These are phyloP conservation scores for Tolypocladium amazonense DNA, from an alignment of 2,329 filamentous ascomycete genomes.

Conservation along the genomic window DNA sequence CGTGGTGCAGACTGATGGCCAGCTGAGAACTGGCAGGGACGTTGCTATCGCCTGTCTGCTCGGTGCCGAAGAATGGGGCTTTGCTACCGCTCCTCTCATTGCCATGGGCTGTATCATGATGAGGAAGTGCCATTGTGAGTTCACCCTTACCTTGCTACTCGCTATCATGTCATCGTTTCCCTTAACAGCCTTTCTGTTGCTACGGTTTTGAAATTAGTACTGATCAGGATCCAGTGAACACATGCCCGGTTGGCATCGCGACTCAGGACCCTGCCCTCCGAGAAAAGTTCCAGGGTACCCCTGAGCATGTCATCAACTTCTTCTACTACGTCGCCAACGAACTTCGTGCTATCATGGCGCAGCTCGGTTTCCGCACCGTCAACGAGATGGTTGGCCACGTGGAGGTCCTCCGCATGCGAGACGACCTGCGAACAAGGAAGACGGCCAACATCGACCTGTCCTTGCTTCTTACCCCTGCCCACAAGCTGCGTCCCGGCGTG, in stretches of 20 bases:
- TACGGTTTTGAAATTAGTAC: background rate
- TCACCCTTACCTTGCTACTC: background rate
- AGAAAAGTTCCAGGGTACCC: constrained; percentile 86
- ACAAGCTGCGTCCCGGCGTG: constrained; percentile 86
- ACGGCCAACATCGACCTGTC: constrained; percentile 89
- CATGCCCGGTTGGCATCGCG: constrained; percentile 85
- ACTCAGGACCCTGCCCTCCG: constrained; percentile 91
- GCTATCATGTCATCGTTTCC: background rate
- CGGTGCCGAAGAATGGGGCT: constrained; percentile 96
- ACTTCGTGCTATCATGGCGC: constrained; percentile 92
- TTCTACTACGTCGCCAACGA: constrained; percentile 98
- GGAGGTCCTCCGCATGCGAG: constrained; percentile 74
- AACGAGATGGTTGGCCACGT: constrained; percentile 97
- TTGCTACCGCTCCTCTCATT: constrained; percentile 87
- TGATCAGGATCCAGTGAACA: constrained; percentile 41
- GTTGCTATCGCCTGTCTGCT: constrained; percentile 90
- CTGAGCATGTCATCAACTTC: constrained; percentile 97
- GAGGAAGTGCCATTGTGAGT: constrained; percentile 54
- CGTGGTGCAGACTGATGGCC: constrained; percentile 91
- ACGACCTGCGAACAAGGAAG: constrained; percentile 80
- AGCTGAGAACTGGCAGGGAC: constrained; percentile 84
- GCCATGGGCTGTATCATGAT: constrained; percentile 97
- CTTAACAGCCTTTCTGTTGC: background rate
- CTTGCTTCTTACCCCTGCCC: constrained; percentile 87
- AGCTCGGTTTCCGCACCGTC: constrained; percentile 85